These are phyloP conservation scores for Hygrocybe coccinea DNA, from an alignment of 768 basidiomycete species.

Conservation along the genomic window DNA sequence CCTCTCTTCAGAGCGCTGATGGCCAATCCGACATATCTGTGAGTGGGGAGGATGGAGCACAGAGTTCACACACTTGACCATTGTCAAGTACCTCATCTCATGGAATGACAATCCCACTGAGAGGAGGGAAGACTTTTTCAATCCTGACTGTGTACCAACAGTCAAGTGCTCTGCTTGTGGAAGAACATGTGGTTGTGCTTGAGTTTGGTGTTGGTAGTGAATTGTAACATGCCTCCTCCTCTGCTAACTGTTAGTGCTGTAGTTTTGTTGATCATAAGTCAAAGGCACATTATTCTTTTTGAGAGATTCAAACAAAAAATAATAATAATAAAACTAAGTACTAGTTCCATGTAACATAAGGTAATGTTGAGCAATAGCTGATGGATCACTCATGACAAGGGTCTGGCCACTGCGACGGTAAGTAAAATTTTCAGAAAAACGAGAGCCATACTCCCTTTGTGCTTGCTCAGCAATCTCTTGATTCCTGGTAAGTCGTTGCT, in stretches of 20 bases:
- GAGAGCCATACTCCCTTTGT: slow-evolving; percentile 11
- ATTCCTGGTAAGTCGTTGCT: slow-evolving; percentile 8
- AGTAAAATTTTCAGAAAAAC: slow-evolving; percentile 11
- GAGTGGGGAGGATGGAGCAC: slow-evolving; percentile 45
- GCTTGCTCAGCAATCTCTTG: slow-evolving; percentile 8
- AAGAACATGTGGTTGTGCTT: slow-evolving; percentile 27
- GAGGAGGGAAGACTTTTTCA: slow-evolving; percentile 34
- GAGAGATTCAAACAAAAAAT: no score
- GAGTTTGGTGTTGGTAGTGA: slow-evolving; percentile 3
- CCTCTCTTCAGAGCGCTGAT: slow-evolving; percentile 27
- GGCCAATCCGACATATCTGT: slow-evolving; percentile 36
- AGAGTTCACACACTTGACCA: slow-evolving; percentile 36
- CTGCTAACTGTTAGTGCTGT: background rate
- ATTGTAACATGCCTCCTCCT: background rate
- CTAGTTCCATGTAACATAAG: background rate
- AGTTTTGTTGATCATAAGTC: no score
- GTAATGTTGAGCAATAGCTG: slow-evolving; percentile 12
- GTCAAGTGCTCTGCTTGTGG: slow-evolving; percentile 27
- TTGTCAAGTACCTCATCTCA: slow-evolving; percentile 10
- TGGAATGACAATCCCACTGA: slow-evolving; percentile 17
- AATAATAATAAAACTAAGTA: background rate
- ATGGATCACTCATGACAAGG: slow-evolving; percentile 10
- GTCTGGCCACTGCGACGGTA: slow-evolving; percentile 14
- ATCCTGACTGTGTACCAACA: slow-evolving; percentile 23
- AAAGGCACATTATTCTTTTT: no score